Evolutionary conservation across 2,329 filamentous ascomycete genomes (phyloP), one percentile per base, ranked within the genome.

Genomic region (Penicillium sp.): DNA sequence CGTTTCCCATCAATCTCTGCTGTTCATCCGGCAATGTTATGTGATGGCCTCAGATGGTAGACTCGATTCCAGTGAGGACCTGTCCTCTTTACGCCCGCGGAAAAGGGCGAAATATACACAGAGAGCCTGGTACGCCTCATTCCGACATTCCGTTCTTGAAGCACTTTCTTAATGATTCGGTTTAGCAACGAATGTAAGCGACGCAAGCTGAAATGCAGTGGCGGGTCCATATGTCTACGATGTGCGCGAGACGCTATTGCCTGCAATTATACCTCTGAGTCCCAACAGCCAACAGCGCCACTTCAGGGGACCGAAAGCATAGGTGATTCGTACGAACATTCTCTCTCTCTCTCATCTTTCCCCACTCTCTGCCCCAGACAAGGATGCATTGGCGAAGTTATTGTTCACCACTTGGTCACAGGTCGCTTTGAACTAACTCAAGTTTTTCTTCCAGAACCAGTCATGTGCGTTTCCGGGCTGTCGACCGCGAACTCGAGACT

Each of bases 161-260:
- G 11, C 44, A 8, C 4, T 24, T 42, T 42, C 37, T 43, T 3
- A 28, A 10, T 3, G 10, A 19, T 44, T 24, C 21, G 37, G 19
- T 51, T 39, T 50, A 88, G 87, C 63, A 90, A 89, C 66, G 87
- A 89, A 68, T 90, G 87, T 72, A 90, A 90, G 65, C 79, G 87
- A n/a, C 84, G 87, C 54, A 90, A 90, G 71, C 86, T 90, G 66
- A 89, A 89, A 71, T 90, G 87, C 73, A 89, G 89, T 70, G 87
- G 87, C 56, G 84, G 88, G 63, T 83, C 81, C 1, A 83, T 86
- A 1, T 90, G 87, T 61, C 81, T 85, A 55, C 79, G 87, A 52
- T 90, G 87, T 64, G 83, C 48, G 3, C 61, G 64, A 14, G 84
- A 89, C 70, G 86, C 84, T 62, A 78, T 88, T 16, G 73, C 81